A percentile compares a stretch with the other conserved stretches of the same genome.
phyloP scores from a whole-genome alignment of 2,329 filamentous ascomycete species.

The Trichoderma polysporum region DNA sequence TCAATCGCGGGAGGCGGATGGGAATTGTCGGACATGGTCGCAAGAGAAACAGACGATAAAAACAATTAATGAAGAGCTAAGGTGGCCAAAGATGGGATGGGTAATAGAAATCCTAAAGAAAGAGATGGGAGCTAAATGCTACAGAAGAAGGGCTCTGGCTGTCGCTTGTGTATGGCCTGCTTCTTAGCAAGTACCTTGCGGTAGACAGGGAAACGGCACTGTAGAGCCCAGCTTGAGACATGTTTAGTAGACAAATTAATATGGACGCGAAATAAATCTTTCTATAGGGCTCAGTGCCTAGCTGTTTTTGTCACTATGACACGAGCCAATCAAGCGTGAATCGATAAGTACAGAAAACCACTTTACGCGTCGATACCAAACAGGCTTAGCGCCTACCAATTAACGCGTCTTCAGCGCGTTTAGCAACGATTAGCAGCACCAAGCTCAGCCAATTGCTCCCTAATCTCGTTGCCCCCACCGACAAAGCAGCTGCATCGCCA shows the following conservation, averaged over 20 bases:
- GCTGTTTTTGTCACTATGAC: background rate
- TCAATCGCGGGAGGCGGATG: conserved; percentile 25
- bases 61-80: background rate
- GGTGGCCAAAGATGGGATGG: background rate
- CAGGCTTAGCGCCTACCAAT: conserved; percentile 40
- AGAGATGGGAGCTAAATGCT: background rate
- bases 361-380: conserved; percentile 39
- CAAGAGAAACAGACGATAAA: background rate
- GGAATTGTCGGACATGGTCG: conserved; percentile 40
- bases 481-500: conserved; percentile 19
- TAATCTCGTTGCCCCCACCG: conserved; percentile 25
- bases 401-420: conserved; percentile 43
- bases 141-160: background rate
- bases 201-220: background rate
- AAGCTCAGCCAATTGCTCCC: conserved; percentile 27
- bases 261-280: background rate
- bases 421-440: conserved; percentile 20
- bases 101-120: background rate
- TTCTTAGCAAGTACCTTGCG: background rate
- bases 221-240: background rate
- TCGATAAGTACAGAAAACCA: conserved; percentile 23
- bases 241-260: background rate
- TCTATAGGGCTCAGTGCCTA: rapidly evolving
- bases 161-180: background rate
- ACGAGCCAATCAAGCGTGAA: background rate